Conservation (phyloP, 2,329 filamentous ascomycete genomes). For the Calonectria pseudoreteaudii region DNA sequence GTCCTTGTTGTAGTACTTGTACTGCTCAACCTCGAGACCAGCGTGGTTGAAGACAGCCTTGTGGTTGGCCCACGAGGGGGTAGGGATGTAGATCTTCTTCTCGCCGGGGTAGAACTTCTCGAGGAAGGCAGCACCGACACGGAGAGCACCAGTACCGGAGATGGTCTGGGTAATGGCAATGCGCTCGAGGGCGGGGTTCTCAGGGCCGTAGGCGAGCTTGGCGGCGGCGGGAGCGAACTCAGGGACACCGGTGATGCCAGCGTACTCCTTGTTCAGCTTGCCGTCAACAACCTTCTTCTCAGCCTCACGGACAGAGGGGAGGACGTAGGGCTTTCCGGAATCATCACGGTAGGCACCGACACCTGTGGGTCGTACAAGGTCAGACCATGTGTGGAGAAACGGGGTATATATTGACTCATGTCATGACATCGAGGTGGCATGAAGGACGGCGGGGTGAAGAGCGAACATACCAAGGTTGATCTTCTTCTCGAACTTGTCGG, state of each 20-base stretch:
- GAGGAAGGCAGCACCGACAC: slow-evolving; percentile 94
- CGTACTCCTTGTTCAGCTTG: slow-evolving; percentile 95
- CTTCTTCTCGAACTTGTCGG: slow-evolving; percentile 92
- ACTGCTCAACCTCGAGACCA: slow-evolving; percentile 90
- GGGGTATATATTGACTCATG: slow-evolving; percentile 22
- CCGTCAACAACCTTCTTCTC: slow-evolving; percentile 86
- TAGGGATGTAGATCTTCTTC: slow-evolving; percentile 98
- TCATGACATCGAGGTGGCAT: slow-evolving; percentile 25
- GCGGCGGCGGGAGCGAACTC: slow-evolving; percentile 94
- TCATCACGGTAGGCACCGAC: slow-evolving; percentile 99
- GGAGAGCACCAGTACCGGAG: slow-evolving; percentile 95
- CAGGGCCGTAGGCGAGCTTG: slow-evolving; percentile 87
- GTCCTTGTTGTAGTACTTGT: slow-evolving; percentile 99
- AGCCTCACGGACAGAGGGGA: slow-evolving; percentile 90
- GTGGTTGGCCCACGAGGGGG: slow-evolving; percentile 98
- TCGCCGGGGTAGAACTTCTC: slow-evolving; percentile 88
- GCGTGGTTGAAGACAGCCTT: slow-evolving; percentile 95
- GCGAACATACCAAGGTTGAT: slow-evolving; percentile 86
- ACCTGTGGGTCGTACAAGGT: slow-evolving; percentile 61
- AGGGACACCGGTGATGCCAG: slow-evolving; percentile 95
- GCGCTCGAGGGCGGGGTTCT: slow-evolving; percentile 81
- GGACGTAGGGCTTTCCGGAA: slow-evolving; percentile 96
- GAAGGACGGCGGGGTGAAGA: slow-evolving; percentile 20
- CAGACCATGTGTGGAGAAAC: slow-evolving; percentile 33
- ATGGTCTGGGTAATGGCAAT: slow-evolving; percentile 97